Evolutionary conservation across 768 basidiomycete species (phyloP).

Genomic region (Porphyrellus cyaneotinctus): DNA sequence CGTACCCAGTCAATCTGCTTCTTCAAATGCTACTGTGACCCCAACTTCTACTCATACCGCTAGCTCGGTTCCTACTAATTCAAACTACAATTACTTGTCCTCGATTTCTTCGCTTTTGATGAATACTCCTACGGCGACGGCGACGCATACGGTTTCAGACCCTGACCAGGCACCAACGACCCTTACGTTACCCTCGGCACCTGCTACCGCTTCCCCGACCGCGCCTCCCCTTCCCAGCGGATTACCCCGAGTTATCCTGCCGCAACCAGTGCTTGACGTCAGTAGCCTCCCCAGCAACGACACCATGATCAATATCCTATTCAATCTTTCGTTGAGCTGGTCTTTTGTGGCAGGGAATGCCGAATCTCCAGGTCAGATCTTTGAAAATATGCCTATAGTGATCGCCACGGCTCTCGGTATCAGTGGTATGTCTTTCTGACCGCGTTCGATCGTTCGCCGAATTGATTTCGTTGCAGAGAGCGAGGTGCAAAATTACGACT

Average conservation of each 20-base stretch:
- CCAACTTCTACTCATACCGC: constrained; percentile 7
- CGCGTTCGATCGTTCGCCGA: constrained; percentile 14
- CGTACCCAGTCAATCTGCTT: background rate
- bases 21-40: constrained; percentile 4
- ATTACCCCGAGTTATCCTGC: constrained; percentile 60
- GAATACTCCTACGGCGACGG: constrained; percentile 18
- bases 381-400: constrained; percentile 61
- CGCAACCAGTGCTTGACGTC: constrained; percentile 26
- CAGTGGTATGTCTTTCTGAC: constrained; percentile 30
- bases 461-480: constrained; percentile 31
- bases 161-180: constrained; percentile 39
- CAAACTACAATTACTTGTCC: constrained; percentile 33
- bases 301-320: constrained; percentile 60
- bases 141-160: constrained; percentile 28
- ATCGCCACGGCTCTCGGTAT: constrained; percentile 45
- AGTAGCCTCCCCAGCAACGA: constrained; percentile 35
- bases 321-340: constrained; percentile 64
- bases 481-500: constrained; percentile 47
- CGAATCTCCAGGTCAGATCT: constrained; percentile 70
- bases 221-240: constrained; percentile 47
- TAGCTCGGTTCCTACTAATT: constrained; percentile 13
- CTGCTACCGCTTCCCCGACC: constrained; percentile 27
- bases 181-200: constrained; percentile 15
- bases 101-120: constrained; percentile 34
- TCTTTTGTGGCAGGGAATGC: constrained; percentile 53